A percentile compares a stretch with the other conserved stretches of the same genome.
phyloP scores from a whole-genome alignment of 805 yeast genomes.

The Yamadazyma ubonensis region DNA sequence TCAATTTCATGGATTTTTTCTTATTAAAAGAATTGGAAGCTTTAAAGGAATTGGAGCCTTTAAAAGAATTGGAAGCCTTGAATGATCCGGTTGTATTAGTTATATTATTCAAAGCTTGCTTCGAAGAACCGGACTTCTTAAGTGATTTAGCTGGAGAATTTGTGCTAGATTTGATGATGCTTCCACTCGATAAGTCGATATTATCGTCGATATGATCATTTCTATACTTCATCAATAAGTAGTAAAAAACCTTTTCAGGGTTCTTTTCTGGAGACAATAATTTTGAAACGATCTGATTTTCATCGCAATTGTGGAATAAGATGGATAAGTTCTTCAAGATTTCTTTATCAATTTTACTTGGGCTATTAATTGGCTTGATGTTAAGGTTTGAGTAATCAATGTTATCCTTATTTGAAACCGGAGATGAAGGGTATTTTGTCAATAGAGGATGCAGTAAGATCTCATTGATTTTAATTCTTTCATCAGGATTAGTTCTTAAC shows the following conservation, averaged over 20 bases:
- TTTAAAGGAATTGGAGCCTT: constrained; percentile 24
- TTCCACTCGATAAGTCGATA: constrained; percentile 12
- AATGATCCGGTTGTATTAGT: constrained; percentile 26
- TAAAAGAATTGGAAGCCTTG: constrained; percentile 40
- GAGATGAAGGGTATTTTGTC: constrained; percentile 60
- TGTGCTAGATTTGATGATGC: constrained; percentile 28
- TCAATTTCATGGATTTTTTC: constrained; percentile 25
- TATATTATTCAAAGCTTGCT: constrained; percentile 29
- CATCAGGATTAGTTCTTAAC: constrained; percentile 77
- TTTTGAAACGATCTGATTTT: constrained; percentile 49
- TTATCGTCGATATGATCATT: constrained; percentile 50
- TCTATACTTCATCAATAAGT: constrained; percentile 69
- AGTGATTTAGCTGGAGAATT: constrained; percentile 27
- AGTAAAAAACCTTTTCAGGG: constrained; percentile 80
- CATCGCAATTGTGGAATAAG: constrained; percentile 76
- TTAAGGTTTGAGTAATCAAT: constrained; percentile 20
- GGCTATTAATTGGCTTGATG: constrained; percentile 34
- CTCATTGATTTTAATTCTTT: constrained; percentile 74
- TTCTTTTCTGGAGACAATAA: constrained; percentile 52
- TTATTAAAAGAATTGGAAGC: constrained; percentile 42
- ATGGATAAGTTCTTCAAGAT: constrained; percentile 74
- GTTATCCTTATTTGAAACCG: constrained; percentile 13
- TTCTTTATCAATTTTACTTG: constrained; percentile 64
- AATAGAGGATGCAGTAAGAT: constrained; percentile 81
- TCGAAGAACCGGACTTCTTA: constrained; percentile 12